phyloP scores from a whole-genome alignment of 257 asterid genomes.

The Mitragyna speciosa region DNA sequence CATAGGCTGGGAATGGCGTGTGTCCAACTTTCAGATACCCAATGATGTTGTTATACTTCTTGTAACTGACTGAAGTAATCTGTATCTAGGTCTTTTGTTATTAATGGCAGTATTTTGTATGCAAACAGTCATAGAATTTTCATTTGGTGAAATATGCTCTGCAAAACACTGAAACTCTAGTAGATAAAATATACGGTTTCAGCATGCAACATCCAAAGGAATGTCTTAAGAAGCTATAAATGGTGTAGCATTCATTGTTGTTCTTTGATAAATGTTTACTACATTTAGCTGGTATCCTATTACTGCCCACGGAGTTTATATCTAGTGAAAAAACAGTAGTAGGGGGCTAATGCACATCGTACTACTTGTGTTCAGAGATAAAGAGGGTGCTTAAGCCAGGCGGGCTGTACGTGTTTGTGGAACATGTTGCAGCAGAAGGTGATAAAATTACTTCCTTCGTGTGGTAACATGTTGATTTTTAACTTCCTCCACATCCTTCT shows the following conservation, averaged over 20 bases:
- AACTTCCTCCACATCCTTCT: neutral
- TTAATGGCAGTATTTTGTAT: no score
- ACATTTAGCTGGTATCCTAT: neutral
- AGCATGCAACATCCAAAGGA: neutral
- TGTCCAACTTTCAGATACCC: no score
- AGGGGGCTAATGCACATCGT: neutral
- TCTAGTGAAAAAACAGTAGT: neutral
- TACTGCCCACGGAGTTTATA: neutral
- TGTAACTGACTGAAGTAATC: no score
- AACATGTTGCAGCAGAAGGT: slow-evolving; percentile 93
- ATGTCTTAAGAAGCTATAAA: neutral
- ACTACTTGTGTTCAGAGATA: slow-evolving; percentile 49
- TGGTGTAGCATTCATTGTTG: neutral
- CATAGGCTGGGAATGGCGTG: no score
- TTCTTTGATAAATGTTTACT: neutral
- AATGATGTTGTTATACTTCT: no score
- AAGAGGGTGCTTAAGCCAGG: slow-evolving; percentile 93
- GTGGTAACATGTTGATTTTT: neutral
- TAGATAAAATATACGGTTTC: neutral
- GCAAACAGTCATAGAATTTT: no score
- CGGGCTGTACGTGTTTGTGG: slow-evolving; percentile 71
- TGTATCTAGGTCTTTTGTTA: no score
- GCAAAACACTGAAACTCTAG: neutral
- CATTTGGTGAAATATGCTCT: no score
- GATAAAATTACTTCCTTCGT: slow-evolving; percentile 7